Evolutionary conservation across 176 grass and related monocot species (phyloP), one percentile per base, ranked within the genome.

Genomic region (Avena atlantica): DNA sequence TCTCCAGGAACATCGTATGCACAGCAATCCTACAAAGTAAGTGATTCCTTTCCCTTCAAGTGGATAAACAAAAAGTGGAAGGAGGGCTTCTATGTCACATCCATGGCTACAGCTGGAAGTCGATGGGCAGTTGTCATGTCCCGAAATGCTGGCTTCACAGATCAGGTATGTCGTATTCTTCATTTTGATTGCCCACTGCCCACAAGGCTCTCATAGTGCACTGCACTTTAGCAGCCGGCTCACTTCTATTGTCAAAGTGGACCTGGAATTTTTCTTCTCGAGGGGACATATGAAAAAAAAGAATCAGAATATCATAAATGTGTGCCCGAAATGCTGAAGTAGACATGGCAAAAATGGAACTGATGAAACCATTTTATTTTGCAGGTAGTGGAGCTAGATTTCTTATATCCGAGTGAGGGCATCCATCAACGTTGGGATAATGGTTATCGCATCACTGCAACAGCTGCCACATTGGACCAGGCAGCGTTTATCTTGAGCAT

Each of bases 21-120:
- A 14, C 96, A 98, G 52, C 96, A 98, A 81, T 98, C 96, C 23
- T 98, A 98, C 50, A 98, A 98, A 91, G 96, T 98, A 50, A 95
- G 93, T 2, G 96, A 98, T 55, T 92, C 96, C 79, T 98, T 98
- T 90, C 96, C 96, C 15, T 98, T 94, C 81, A 98, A 98, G 84
- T 98, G 96, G 96, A 98, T 98, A 92, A 98, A 92, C 92, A 98
- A 95, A 89, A 95, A 98, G 79, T 98, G 96, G 96, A 98, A 95
- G 88, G 96, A 98, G 85, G 93, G 92, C 44, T 98, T 98, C 78
- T 95, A 86, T 88, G 96, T 98, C 68, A 98, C 96, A 89, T 89
- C 96, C 24, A 94, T 95, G 96, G 93, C 93, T 19, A 95, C 96
- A 84, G 93, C 96, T 83, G 96, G 93, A 83, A 95, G 79, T 66